Evolutionary conservation across 768 basidiomycete species (phyloP).

Genomic region (Pleurotus tuoliensis): DNA sequence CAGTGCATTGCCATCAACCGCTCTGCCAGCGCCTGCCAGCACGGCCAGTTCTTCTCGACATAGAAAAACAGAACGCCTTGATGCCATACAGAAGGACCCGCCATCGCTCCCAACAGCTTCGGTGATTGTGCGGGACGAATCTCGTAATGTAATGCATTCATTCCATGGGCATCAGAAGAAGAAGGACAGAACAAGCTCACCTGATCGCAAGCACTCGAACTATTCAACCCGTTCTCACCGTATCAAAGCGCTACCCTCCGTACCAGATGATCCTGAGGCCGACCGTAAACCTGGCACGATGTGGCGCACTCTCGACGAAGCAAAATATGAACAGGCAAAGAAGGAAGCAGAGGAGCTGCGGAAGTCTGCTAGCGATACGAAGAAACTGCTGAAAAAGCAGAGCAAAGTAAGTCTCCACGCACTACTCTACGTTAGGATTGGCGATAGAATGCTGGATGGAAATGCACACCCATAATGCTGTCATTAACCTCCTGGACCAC

Average conservation of each 20-base stretch:
- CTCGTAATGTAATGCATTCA: neutral
- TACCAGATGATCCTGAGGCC: neutral
- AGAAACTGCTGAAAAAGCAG: conserved; percentile 51
- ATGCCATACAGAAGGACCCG: neutral
- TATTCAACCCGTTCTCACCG: neutral
- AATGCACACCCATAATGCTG: too few species aligned
- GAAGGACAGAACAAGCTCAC: neutral
- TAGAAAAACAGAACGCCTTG: neutral
- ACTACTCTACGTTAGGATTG: too few species aligned
- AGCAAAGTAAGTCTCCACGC: conserved; percentile 39
- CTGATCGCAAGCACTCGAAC: neutral
- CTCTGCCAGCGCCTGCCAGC: too few species aligned
- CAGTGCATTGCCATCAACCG: too few species aligned
- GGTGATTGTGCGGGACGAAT: neutral
- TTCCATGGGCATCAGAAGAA: neutral
- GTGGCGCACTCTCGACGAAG: conserved; percentile 23
- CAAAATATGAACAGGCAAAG: conserved; percentile 52
- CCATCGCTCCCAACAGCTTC: neutral
- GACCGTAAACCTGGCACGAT: neutral
- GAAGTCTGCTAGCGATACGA: conserved; percentile 41
- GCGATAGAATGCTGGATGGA: too few species aligned
- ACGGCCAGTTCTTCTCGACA: neutral
- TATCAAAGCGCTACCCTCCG: neutral
- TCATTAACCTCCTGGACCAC: too few species aligned
- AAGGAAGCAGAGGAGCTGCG: conserved; percentile 56